These are phyloP conservation scores for Diatrype stigma DNA, from an alignment of 2,329 filamentous ascomycete species.

Conservation along the genomic window DNA sequence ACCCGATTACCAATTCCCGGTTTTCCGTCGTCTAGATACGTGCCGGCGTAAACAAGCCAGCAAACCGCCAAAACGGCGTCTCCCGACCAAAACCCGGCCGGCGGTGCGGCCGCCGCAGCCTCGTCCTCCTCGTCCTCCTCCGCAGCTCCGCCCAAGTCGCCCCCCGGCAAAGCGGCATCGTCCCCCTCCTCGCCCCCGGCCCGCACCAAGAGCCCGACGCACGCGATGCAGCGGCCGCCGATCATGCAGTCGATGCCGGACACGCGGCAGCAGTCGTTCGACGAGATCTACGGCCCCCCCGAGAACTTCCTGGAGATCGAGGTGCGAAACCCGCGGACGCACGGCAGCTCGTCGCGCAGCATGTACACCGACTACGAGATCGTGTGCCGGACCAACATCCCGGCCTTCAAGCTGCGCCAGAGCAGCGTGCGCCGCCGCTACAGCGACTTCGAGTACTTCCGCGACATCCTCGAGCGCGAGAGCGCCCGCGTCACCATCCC, in stretches of 20 bases:
- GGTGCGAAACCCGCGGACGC: constrained; percentile 88
- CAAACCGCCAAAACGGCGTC: constrained; percentile 26
- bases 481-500: constrained; percentile 92
- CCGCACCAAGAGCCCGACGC: constrained; percentile 21
- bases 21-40: background rate
- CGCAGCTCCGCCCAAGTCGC: constrained; percentile 20
- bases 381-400: constrained; percentile 95
- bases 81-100: constrained; percentile 15
- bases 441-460: constrained; percentile 98
- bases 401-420: constrained; percentile 92
- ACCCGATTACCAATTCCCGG: background rate
- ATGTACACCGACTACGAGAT: constrained; percentile 99
- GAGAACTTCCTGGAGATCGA: constrained; percentile 99
- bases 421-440: constrained; percentile 88
- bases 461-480: constrained; percentile 95
- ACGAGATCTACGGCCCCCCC: constrained; percentile 97
- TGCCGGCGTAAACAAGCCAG: no score
- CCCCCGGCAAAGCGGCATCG: no score
- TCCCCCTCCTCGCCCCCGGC: constrained; percentile 2
- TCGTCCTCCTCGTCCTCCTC: no score
- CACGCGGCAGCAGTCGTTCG: constrained; percentile 87
- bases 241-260: constrained; percentile 65
- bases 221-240: constrained; percentile 43
- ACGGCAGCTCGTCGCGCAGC: constrained; percentile 86
- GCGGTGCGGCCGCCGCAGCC: constrained; percentile 10